A percentile compares a stretch with the other conserved stretches of the same genome.
These are phyloP conservation scores for Fusarium sp. DNA, from an alignment of 2,329 filamentous ascomycete species.

Conservation along the genomic window DNA sequence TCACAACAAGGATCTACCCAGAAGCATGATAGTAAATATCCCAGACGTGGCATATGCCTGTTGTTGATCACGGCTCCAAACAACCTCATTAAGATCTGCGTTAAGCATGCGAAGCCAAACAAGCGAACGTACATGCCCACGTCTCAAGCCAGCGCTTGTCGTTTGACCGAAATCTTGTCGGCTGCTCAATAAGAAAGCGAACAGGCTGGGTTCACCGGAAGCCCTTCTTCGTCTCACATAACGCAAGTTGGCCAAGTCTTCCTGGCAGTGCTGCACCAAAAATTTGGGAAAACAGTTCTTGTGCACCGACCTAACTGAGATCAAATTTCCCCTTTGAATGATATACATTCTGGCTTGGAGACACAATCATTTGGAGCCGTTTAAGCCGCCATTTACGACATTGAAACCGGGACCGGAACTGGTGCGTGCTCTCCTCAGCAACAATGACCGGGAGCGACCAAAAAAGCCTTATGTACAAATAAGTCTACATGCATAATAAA, in stretches of 20 bases:
- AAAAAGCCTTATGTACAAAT: background rate
- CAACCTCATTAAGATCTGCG: slow-evolving; percentile 8
- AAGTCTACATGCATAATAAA: slow-evolving; percentile 16
- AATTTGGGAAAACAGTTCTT: slow-evolving; percentile 12
- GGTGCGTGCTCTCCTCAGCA: slow-evolving; percentile 1
- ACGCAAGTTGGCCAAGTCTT: slow-evolving; percentile 12
- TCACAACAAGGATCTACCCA: background rate
- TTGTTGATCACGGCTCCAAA: slow-evolving; percentile 7
- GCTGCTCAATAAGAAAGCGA: background rate
- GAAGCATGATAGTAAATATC: background rate
- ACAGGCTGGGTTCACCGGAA: background rate
- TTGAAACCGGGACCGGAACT: slow-evolving; percentile 3
- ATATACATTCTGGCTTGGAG: background rate
- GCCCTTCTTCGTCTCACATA: slow-evolving; percentile 12
- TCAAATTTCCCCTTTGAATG: background rate
- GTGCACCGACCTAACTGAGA: background rate
- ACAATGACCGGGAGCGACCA: slow-evolving; percentile 6
- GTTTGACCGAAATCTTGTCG: background rate
- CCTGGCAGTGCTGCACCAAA: slow-evolving; percentile 16
- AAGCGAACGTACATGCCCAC: background rate
- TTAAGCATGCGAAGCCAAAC: slow-evolving; percentile 1
- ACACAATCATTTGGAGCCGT: background rate
- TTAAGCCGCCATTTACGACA: background rate
- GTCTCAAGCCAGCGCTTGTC: background rate
- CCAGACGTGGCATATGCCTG: slow-evolving; percentile 11